Conservation (phyloP, 352 stramenopile genomes). For the Pythium vanterpoolii region DNA sequence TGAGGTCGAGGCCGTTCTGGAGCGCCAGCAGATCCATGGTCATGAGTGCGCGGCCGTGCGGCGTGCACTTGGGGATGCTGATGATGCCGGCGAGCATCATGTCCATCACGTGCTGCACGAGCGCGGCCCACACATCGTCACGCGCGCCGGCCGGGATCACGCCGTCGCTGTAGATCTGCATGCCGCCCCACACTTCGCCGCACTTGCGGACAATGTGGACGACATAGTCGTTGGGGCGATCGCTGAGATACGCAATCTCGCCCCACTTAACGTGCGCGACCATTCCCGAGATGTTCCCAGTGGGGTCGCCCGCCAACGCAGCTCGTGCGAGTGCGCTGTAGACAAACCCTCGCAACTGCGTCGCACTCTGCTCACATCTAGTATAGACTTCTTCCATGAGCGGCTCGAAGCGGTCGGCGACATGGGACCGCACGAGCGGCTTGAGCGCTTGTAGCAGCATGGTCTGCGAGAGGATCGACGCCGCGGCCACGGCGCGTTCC, state of each 20-base stretch:
- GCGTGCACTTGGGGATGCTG: slow-evolving; percentile 86
- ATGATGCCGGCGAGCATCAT: slow-evolving; percentile 91
- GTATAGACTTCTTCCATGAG: slow-evolving; percentile 72
- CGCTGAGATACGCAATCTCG: slow-evolving; percentile 52
- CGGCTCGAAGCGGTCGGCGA: slow-evolving; percentile 60
- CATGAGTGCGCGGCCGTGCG: slow-evolving; percentile 95
- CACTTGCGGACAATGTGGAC: slow-evolving; percentile 76
- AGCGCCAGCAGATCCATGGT: slow-evolving; percentile 94
- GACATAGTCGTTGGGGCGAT: slow-evolving; percentile 79
- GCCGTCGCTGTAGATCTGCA: slow-evolving; percentile 66
- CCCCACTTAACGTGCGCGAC: slow-evolving; percentile 52
- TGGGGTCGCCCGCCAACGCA: slow-evolving; percentile 37
- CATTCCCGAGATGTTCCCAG: slow-evolving; percentile 41
- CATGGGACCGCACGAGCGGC: slow-evolving; percentile 55
- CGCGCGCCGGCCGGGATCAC: slow-evolving; percentile 62
- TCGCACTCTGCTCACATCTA: slow-evolving; percentile 38
- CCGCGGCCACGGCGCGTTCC: slow-evolving; percentile 61
- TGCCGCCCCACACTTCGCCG: slow-evolving; percentile 68
- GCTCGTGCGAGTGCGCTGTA: slow-evolving; percentile 48
- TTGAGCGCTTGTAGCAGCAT: slow-evolving; percentile 67
- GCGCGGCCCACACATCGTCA: slow-evolving; percentile 74
- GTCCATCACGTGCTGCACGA: slow-evolving; percentile 87
- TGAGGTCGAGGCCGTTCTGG: slow-evolving; percentile 74
- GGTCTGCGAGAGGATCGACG: slow-evolving; percentile 55
- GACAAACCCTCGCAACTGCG: slow-evolving; percentile 62